Percentiles rank a stretch among this genome's conserved stretches.
Conservation (phyloP, 257 asterid species). For the Solanum arcanum region DNA sequence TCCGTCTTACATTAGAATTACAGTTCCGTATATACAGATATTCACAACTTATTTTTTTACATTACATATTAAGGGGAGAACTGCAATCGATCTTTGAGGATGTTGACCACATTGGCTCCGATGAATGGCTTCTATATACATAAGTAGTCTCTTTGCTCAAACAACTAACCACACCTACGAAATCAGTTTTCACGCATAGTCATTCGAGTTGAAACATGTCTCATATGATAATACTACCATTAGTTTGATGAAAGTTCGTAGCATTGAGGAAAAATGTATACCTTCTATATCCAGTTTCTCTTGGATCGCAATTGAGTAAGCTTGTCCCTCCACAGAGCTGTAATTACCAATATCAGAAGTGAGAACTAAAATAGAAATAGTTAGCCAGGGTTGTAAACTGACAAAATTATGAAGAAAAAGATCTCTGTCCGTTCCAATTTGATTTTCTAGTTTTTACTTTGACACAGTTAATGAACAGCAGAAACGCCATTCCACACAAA, state of each 20-base stretch:
- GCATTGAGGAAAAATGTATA: neutral
- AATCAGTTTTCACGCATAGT: neutral
- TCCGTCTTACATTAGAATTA: neutral
- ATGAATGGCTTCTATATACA: constrained; percentile 24
- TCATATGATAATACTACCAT: neutral
- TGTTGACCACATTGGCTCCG: constrained; percentile 4
- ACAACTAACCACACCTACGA: neutral
- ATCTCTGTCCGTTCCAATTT: neutral
- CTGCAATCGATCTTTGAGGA: neutral
- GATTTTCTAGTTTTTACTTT: neutral
- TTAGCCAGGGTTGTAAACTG: neutral
- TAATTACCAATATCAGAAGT: neutral
- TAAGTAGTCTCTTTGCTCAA: constrained; percentile 1
- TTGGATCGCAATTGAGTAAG: constrained; percentile 76
- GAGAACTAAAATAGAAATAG: neutral
- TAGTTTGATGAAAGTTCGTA: neutral
- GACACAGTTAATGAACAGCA: neutral
- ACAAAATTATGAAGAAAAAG: neutral
- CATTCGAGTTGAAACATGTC: neutral
- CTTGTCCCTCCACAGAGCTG: constrained; percentile 90
- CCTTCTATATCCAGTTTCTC: constrained; percentile 61
- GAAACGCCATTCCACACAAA: neutral
- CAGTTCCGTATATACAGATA: constrained; percentile 19
- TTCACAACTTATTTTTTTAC: constrained; percentile 17
- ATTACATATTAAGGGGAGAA: neutral